Conservation (phyloP, 345 rosid genomes). For the Corchorus olitorius region DNA sequence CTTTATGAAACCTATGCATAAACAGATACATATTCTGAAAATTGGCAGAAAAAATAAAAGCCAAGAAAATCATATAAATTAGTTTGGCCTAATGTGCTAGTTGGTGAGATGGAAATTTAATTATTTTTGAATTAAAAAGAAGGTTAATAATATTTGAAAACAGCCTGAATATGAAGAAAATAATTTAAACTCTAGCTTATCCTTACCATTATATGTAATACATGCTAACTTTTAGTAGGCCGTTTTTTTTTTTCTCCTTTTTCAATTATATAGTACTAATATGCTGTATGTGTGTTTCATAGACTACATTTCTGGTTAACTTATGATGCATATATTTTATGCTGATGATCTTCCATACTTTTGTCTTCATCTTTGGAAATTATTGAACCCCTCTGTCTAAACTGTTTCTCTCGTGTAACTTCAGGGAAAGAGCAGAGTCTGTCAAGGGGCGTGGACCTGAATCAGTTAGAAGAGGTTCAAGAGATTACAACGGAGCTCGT, state of each 20-base stretch:
- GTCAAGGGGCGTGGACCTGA: conserved; percentile 63
- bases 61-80: neutral
- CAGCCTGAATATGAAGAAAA: neutral
- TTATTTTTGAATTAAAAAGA: neutral
- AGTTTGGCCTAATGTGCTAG: neutral
- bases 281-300: neutral
- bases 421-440: conserved; percentile 67
- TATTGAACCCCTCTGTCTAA: neutral
- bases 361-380: neutral
- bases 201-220: neutral
- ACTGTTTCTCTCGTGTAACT: conserved; percentile 19
- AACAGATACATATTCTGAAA: neutral
- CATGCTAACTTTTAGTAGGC: neutral
- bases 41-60: neutral
- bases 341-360: neutral
- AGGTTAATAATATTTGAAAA: neutral
- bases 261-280: neutral
- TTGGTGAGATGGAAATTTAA: neutral
- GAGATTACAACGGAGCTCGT: conserved; percentile 44
- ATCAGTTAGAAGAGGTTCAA: conserved; percentile 62
- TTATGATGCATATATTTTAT: neutral
- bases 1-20: neutral
- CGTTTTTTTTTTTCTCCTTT: neutral
- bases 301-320: neutral
- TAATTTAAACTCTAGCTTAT: neutral